Base-by-base conservation (phyloP, 208 protist genomes). In the Acanthamoeba divionensis region DNA sequence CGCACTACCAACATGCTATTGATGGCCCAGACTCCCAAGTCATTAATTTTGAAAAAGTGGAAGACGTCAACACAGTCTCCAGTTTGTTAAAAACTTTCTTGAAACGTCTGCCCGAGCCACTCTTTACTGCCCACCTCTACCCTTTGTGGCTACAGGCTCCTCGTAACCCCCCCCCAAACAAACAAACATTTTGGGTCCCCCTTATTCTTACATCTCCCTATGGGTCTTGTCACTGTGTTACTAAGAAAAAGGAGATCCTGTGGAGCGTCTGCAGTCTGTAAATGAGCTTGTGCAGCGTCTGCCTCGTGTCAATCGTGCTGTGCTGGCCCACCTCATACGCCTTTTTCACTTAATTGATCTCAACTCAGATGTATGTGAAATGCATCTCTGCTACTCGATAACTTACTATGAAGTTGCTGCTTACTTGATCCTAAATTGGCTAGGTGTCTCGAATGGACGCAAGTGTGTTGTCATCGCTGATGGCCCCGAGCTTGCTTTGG, bases 41-140 rank as follows among this genome's bases (percentile, higher is more conserved):
- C 18, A 83, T 83, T 52, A 52, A 83, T 52, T 62, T 83, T 33
- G 45, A 26, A 29, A 54, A 83, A 26, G 73, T 24, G 31, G 48
- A 83, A 29, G 73, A 83, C 31, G 73, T 83, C 50, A 83, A 83
- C 48, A 83, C 73, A 13, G 73, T 83, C 48, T 54, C 73, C 15
- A 48, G 31, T 31, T 38, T 83, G 1, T 52, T 83, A n/a, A 83
- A 83, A 52, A 62, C 73, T 33, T 83, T 83, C 73, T 52, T 83
- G 7, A n/a, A 31, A 5, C 48, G 48, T 29, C 52, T 60, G 18
- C 52, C 52, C n/a, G 52, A 60, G 18, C n/a, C 18, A 18, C n/a
- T 60, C 18, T n/a, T 60, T 60, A 24, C 52, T n/a, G 18, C 52
- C 52, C n/a, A 18, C n/a, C 52, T 60, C n/a, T 60, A 60, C 52